Base-by-base conservation (phyloP, 331 rosid species). In the Erythrophleum ivorense region DNA sequence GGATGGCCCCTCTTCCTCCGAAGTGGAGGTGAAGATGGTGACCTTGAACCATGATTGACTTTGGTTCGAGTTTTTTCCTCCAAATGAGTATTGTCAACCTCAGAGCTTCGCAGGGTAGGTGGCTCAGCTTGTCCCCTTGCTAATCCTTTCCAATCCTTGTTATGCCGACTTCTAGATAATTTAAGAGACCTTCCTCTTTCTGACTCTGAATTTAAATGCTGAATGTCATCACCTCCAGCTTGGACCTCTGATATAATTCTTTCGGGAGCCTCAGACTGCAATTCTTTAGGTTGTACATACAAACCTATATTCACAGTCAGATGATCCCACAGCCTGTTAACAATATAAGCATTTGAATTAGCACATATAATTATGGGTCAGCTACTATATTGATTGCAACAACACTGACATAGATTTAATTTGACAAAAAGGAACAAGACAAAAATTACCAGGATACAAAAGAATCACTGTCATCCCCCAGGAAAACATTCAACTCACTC, bases 311-410 rank as follows among this genome's bases (percentile, higher is more conserved):
- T 84, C 85, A 90, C 73, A 77, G 91, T 91, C 82, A 95, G 80
- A 85, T 93, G 94, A 88, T 91, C 98, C 98, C 98, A 95, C 75
- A 95, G 80, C 98, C 98, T 95, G 87, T 84, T 67, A 78, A 63
- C 68, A 48, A 38, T 50, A 79, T 45, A 74, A 18, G 36, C 50
- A 80, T 41, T 57, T 7, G 10, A 52, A 72, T 53, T 76, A 87
- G 84, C 38, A 38, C 34, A 82, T 46, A 53, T 50, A 68, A 49
- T 48, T 41, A 64, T 21, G 31, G 52, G 60, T 55, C 41, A 70
- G 66, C 52, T 29, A 73, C 67, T 16, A 71, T 16, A 71, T 52
- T 84, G 40, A 72, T 78, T 78, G 31, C 36, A 78, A n/a, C 68
- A 53, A 29, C 34, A 78, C 38, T 57, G 38, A 14, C 55, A n/a